Conservation (phyloP, 1,139 yeast genomes). For the Wickerhamomyces sp. region DNA sequence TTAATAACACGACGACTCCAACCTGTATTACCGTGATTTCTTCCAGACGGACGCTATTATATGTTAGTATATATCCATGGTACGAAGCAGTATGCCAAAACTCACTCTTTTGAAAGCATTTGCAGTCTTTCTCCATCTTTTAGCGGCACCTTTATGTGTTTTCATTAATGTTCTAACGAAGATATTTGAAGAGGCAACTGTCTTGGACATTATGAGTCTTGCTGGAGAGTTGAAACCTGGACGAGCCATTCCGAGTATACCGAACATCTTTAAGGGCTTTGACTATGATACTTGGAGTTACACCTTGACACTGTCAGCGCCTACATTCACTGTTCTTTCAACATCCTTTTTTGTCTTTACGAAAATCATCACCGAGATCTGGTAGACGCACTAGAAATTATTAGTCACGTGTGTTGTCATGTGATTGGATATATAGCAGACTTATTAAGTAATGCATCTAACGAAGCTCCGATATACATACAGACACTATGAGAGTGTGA, state of each 20-base stretch:
- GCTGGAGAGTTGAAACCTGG: constrained; percentile 5
- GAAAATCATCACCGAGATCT: no score
- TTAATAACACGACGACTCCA: constrained; percentile 65
- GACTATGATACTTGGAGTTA: no score
- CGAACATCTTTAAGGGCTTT: constrained; percentile 16
- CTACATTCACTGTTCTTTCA: no score
- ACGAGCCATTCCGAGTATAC: constrained; percentile 12
- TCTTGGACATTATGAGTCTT: constrained; percentile 1
- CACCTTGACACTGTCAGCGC: no score
- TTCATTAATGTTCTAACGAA: constrained; percentile 32
- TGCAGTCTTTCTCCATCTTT: constrained; percentile 75
- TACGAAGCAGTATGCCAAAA: neutral
- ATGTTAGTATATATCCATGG: neutral
- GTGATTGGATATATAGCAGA: no score
- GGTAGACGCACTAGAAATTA: no score
- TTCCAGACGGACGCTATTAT: constrained; percentile 63
- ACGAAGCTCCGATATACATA: no score
- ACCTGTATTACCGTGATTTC: constrained; percentile 91
- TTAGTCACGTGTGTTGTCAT: no score
- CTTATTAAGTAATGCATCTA: no score
- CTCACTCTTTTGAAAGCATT: constrained; percentile 35
- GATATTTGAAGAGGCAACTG: constrained; percentile 4
- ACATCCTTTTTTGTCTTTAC: no score
- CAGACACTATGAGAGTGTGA: no score
- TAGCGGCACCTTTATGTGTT: constrained; percentile 54